A percentile compares a stretch with the other conserved stretches of the same genome.
Conservation (phyloP, 192 early-diverging fungal genomes). For the Backusella sp. region DNA sequence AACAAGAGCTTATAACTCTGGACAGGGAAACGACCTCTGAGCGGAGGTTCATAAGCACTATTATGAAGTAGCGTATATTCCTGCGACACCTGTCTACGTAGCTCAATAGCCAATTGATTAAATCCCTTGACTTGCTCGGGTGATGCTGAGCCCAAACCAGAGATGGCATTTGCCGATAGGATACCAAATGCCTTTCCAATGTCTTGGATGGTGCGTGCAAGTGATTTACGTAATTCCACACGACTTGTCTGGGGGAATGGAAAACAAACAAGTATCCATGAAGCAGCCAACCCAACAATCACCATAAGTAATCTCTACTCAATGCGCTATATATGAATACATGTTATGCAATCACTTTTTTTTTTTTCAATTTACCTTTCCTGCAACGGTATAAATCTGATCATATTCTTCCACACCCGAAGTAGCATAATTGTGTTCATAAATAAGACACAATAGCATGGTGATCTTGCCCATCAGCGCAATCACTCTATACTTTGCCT, state of each 20-base stretch:
- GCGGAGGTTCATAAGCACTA: conserved; percentile 37
- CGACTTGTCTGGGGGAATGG: conserved; percentile 33
- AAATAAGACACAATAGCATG: conserved; percentile 22
- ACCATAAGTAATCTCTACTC: conserved; percentile 25
- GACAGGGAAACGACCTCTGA: conserved; percentile 35
- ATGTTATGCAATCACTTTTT: not conserved
- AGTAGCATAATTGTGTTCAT: conserved; percentile 12
- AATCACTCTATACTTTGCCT: not conserved
- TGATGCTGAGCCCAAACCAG: not conserved
- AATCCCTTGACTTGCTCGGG: conserved; percentile 13
- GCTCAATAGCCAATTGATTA: conserved; percentile 19
- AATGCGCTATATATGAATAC: not conserved
- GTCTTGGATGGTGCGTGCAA: conserved; percentile 33
- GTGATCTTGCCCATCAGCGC: conserved; percentile 24
- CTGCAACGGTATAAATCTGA: conserved; percentile 22
- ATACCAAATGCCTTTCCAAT: conserved; percentile 28
- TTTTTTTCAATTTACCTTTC: conserved; percentile 22
- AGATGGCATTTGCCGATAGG: conserved; percentile 8
- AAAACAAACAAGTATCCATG: conserved; percentile 26
- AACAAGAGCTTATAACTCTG: conserved; percentile 26
- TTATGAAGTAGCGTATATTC: conserved; percentile 30
- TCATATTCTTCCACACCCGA: not conserved
- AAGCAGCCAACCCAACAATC: conserved; percentile 28
- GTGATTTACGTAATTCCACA: conserved; percentile 34
- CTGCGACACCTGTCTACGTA: conserved; percentile 30